Evolutionary conservation across 352 stramenopile genomes (phyloP).

Genomic region (Phytophthora uliginosa): DNA sequence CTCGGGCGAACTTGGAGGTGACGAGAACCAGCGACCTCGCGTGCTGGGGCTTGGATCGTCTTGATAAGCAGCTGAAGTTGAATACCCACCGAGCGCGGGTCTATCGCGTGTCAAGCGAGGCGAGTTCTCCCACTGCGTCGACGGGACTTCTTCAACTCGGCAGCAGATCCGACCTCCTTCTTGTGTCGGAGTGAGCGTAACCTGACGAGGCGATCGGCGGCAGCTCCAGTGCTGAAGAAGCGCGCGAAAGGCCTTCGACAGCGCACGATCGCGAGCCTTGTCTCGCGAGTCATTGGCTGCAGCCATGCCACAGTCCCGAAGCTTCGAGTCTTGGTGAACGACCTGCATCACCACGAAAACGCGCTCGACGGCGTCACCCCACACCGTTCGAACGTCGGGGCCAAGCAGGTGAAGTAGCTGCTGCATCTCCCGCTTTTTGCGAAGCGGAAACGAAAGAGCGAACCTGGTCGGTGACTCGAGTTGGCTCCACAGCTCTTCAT

Average conservation of each 20-base stretch:
- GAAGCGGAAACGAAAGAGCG: slow-evolving; percentile 36
- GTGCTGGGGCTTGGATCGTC: neutral
- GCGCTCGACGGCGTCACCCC: slow-evolving; percentile 36
- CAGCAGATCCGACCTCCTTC: slow-evolving; percentile 22
- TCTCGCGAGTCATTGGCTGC: slow-evolving; percentile 9
- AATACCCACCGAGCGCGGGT: neutral
- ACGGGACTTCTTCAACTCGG: slow-evolving; percentile 27
- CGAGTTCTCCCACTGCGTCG: neutral
- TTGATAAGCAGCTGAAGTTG: neutral
- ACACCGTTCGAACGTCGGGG: slow-evolving; percentile 32
- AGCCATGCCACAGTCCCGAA: neutral
- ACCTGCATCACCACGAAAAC: slow-evolving; percentile 40
- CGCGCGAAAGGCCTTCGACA: slow-evolving; percentile 34
- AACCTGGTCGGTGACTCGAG: slow-evolving; percentile 42
- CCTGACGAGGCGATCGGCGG: slow-evolving; percentile 17
- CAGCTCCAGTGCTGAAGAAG: slow-evolving; percentile 36
- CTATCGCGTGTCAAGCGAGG: slow-evolving; percentile 4
- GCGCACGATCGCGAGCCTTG: slow-evolving; percentile 24
- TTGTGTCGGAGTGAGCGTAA: slow-evolving; percentile 27
- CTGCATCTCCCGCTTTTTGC: slow-evolving; percentile 47
- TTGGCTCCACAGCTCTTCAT: slow-evolving; percentile 32
- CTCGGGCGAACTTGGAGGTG: slow-evolving; percentile 14
- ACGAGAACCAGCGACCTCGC: slow-evolving; percentile 2
- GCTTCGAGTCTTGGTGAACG: slow-evolving; percentile 7
- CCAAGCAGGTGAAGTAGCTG: slow-evolving; percentile 38